Conservation (phyloP, 441 rosid genomes). For the Croton setiger region DNA sequence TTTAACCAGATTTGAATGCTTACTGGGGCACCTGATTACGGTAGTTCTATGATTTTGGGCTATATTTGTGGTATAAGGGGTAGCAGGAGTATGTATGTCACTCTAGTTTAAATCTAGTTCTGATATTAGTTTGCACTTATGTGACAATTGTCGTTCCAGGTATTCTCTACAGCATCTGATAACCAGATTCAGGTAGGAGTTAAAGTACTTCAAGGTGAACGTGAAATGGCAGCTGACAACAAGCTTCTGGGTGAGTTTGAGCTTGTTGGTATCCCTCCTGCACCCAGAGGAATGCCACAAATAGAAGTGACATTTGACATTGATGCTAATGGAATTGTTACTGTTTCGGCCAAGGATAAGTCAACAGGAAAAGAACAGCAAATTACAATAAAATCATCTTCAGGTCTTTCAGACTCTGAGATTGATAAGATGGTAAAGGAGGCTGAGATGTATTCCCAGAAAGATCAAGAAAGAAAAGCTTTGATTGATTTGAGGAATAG, state of each 20-base stretch:
- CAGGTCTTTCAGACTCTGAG: conserved; percentile 88
- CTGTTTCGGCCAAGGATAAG: conserved; percentile 96
- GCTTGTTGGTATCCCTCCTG: conserved; percentile 85
- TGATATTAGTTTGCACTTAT: background rate
- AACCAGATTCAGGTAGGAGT: conserved; percentile 97
- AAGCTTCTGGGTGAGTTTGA: conserved; percentile 85
- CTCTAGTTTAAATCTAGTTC: background rate
- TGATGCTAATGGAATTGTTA: conserved; percentile 95
- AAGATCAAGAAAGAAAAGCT: conserved; percentile 70
- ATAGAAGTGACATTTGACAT: conserved; percentile 94
- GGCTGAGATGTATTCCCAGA: conserved; percentile 79
- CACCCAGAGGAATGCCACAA: conserved; percentile 89
- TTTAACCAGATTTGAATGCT: background rate
- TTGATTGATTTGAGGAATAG: conserved; percentile 70
- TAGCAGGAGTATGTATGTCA: background rate
- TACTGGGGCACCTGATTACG: background rate
- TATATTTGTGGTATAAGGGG: no score
- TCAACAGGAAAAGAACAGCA: conserved; percentile 84
- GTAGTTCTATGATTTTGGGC: background rate
- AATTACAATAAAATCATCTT: conserved; percentile 88
- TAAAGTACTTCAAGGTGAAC: conserved; percentile 95
- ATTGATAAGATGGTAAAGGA: conserved; percentile 93
- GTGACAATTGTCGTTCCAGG: conserved; percentile 34
- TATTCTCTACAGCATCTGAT: conserved; percentile 93
- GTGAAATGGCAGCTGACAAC: conserved; percentile 93